Percentiles rank a stretch among this genome's conserved stretches.
Evolutionary conservation across 2,329 filamentous ascomycete genomes (phyloP).

Genomic region (Chalara sp.): DNA sequence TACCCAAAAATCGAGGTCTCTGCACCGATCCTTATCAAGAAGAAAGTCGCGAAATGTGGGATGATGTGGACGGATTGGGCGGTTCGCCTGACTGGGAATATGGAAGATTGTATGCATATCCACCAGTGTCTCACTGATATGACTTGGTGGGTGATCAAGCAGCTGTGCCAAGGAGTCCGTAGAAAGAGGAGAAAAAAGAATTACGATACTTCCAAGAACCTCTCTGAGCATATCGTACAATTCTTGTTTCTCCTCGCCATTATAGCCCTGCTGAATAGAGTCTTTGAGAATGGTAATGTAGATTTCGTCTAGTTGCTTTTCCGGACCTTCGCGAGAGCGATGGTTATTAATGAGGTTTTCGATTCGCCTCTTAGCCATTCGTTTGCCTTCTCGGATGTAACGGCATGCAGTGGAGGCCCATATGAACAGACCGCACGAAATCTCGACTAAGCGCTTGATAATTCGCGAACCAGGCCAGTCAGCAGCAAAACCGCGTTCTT

Average conservation of each 20-base stretch:
- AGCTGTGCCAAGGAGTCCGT: background rate
- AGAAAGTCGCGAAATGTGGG: slow-evolving; percentile 24
- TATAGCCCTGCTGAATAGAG: background rate
- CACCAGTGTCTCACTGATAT: background rate
- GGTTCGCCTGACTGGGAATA: background rate
- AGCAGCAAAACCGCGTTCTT: background rate
- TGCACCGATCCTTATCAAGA: no score
- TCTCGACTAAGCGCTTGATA: background rate
- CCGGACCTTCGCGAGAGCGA: background rate
- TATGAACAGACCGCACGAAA: background rate
- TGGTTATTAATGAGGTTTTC: background rate
- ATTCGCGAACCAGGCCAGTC: background rate
- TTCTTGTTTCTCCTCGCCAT: background rate
- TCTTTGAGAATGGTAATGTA: background rate
- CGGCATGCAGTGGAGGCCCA: no score
- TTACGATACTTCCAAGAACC: background rate
- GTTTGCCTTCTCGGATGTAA: background rate
- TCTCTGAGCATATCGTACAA: background rate
- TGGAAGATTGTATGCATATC: background rate
- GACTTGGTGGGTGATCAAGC: background rate
- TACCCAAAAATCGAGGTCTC: no score
- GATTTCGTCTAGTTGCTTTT: background rate
- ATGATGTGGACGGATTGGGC: slow-evolving; percentile 10
- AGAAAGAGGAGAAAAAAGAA: background rate
- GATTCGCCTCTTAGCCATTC: background rate